Evolutionary conservation across 306 rosid genomes (phyloP).

Genomic region (Phaseolus lunatus): DNA sequence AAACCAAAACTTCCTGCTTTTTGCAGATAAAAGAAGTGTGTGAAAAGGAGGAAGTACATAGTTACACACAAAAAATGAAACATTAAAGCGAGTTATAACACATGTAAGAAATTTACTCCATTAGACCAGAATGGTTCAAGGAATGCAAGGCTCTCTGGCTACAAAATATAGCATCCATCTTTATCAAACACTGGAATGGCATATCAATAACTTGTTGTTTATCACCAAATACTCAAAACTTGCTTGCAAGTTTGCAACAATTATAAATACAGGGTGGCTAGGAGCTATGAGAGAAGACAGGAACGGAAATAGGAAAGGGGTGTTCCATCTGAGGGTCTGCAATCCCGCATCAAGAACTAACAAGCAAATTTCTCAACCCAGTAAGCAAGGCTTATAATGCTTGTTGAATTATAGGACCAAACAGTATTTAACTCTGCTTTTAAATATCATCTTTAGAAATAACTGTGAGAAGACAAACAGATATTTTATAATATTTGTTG

Average conservation of each 20-base stretch:
- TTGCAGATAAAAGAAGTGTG: background rate
- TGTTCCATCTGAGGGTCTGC: background rate
- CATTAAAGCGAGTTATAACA: background rate
- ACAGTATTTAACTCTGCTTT: conserved; percentile 1
- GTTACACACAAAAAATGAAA: background rate
- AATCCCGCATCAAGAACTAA: background rate
- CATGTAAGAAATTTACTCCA: background rate
- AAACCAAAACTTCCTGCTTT: background rate
- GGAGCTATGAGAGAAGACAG: background rate
- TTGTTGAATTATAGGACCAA: background rate
- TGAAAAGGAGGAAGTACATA: background rate
- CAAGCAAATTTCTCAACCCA: background rate
- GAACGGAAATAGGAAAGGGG: background rate
- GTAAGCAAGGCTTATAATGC: background rate
- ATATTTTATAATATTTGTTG: background rate
- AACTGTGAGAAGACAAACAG: conserved; percentile 15
- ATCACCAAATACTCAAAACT: background rate
- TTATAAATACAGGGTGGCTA: background rate
- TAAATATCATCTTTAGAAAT: conserved; percentile 1
- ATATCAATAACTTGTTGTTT: background rate
- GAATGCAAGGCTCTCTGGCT: background rate
- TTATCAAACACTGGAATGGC: background rate
- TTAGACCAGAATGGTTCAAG: background rate
- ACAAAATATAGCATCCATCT: conserved; percentile 24
- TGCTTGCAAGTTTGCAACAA: background rate